These are phyloP conservation scores for Aspergillus brasiliensis DNA, from an alignment of 2,329 filamentous ascomycete species.

Conservation along the genomic window DNA sequence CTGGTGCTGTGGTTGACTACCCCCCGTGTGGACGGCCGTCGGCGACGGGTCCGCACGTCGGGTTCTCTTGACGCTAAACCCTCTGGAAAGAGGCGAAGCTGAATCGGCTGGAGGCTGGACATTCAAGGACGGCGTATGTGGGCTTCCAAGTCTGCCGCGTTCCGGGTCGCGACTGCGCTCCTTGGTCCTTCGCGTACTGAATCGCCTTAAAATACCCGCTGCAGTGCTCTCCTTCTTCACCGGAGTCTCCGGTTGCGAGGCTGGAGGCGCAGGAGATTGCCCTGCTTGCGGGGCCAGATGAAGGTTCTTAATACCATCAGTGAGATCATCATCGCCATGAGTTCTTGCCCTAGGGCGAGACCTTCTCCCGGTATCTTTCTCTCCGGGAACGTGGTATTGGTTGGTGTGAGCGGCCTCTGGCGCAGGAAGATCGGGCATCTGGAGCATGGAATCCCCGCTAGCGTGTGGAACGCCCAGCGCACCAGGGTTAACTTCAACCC, in stretches of 20 bases:
- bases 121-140: constrained; percentile 73
- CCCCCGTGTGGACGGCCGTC: constrained; percentile 60
- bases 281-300: constrained; percentile 55
- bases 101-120: constrained; percentile 75
- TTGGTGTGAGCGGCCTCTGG: constrained; percentile 92
- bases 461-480: constrained; percentile 59
- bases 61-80: constrained; percentile 76
- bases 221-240: constrained; percentile 85
- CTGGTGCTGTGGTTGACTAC: constrained; percentile 70
- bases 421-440: constrained; percentile 73
- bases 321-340: constrained; percentile 89
- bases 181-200: constrained; percentile 82
- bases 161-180: constrained; percentile 50
- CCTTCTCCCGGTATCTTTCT: constrained; percentile 80
- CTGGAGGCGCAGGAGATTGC: constrained; percentile 53
- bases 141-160: constrained; percentile 58
- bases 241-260: constrained; percentile 62
- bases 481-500: constrained; percentile 60
- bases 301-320: constrained; percentile 70
- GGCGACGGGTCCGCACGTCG: constrained; percentile 57
- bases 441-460: constrained; percentile 59
- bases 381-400: constrained; percentile 84
- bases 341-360: constrained; percentile 84
- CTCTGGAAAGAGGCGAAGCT: constrained; percentile 71
- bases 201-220: constrained; percentile 78